Base-by-base conservation (phyloP, 192 early-diverging fungal species). In the Podila verticillata region DNA sequence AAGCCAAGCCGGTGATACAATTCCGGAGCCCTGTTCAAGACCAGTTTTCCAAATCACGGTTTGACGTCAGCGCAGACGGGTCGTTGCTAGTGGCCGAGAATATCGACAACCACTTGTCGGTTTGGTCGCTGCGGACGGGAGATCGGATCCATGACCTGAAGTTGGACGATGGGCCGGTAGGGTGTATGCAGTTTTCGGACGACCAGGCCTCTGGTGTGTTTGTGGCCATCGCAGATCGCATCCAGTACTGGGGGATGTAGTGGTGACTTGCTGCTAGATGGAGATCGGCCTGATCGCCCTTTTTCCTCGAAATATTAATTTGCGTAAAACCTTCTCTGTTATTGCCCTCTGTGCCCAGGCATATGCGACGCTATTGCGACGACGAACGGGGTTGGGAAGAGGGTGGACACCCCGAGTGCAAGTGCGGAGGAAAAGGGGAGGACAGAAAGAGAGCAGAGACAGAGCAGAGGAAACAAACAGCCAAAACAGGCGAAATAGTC, bases 111-210 rank as follows among this genome's bases (percentile, higher is more conserved):
- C 26, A 26, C 7, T 9, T 80, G 22, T 80, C 77, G 22, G 12
- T 80, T 5, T 80, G 77, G 77, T 80, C 77, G 2, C 28, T 72
- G 44, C 67, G 65, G 32, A 72, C 65, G 0, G 77, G 77, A 7
- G 61, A 68, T 26, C 61, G 77, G 29, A 24, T 80, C 5, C 48
- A 34, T 12, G 77, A 80, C 29, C 10, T 80, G 30, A 65, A 72
- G 19, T 35, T 72, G 1, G 57, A 54, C 9, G 51, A 29, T 2
- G 75, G 75, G 12, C 19, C 48, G 2, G 64, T 71, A 3, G 26
- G 62, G 0, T 47, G 70, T 51, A 48, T 72, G 7, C 39, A 57
- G 61, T 80, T 80, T 30, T 56, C 65, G 15, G 32, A 22, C 2
- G 61, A 64, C 1, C 62, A 56, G 39, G 15, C 39, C 4, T 68